Evolutionary conservation across 1,139 yeast genomes (phyloP).

Genomic region (Wickerhamomyces sp.): DNA sequence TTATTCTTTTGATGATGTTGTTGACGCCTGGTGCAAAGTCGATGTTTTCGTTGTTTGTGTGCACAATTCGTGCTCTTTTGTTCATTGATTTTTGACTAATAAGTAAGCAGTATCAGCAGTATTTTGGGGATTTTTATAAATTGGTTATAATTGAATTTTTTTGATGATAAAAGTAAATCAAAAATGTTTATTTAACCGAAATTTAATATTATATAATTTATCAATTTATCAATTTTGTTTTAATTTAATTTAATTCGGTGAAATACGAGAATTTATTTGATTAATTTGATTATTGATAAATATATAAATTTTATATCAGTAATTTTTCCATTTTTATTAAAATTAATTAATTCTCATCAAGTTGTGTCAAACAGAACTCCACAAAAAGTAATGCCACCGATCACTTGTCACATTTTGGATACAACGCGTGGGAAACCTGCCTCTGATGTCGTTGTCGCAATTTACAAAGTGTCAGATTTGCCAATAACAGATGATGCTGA

Average conservation of each 20-base stretch:
- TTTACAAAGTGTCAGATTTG: conserved; percentile 36
- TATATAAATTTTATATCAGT: too few species aligned
- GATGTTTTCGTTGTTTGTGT: conserved; percentile 5
- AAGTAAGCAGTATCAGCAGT: neutral
- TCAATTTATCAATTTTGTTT: too few species aligned
- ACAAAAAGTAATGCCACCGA: conserved; percentile 46
- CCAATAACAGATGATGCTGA: conserved; percentile 25
- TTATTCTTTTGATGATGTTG: conserved; percentile 28
- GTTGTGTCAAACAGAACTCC: too few species aligned
- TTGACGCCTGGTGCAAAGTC: conserved; percentile 34
- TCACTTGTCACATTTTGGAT: conserved; percentile 85
- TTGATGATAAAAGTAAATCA: too few species aligned
- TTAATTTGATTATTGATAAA: too few species aligned
- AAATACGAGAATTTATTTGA: conserved; percentile 4
- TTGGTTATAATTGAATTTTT: too few species aligned
- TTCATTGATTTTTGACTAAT: conserved; percentile 8
- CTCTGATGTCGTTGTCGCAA: conserved; percentile 54
- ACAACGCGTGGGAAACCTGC: conserved; percentile 87
- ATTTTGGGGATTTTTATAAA: too few species aligned
- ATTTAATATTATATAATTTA: too few species aligned
- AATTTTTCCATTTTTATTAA: too few species aligned
- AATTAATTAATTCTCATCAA: too few species aligned
- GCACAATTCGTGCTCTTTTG: conserved; percentile 8
- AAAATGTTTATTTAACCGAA: too few species aligned
- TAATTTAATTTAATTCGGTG: too few species aligned